A percentile compares a stretch with the other conserved stretches of the same genome.
Conservation (phyloP, 495 filamentous ascomycete genomes). For the Penicillium bovifimosum region DNA sequence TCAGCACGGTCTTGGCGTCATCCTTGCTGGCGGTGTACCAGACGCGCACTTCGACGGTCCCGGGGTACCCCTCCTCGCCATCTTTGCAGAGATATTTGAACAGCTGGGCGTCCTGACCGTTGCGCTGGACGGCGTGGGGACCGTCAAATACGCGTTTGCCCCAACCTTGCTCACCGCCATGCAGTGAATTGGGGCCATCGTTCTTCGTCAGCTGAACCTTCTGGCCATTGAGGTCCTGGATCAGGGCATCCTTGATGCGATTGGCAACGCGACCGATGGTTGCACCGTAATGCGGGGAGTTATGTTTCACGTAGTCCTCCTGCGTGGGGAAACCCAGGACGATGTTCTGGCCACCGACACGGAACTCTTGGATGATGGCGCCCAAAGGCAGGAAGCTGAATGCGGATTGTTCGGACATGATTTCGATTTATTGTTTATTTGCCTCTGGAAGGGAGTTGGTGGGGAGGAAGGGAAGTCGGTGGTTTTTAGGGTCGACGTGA, state of each 20-base stretch:
- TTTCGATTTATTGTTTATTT: background rate
- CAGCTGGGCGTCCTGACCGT: slow-evolving; percentile 69
- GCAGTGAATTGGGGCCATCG: slow-evolving; percentile 71
- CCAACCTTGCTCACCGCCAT: slow-evolving; percentile 81
- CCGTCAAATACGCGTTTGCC: slow-evolving; percentile 79
- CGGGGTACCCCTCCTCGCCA: slow-evolving; percentile 82
- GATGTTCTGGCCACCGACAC: slow-evolving; percentile 71
- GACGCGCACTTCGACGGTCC: slow-evolving; percentile 70
- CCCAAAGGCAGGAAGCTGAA: slow-evolving; percentile 75
- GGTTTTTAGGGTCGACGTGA: slow-evolving; percentile 13
- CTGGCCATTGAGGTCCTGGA: slow-evolving; percentile 67
- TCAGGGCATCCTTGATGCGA: slow-evolving; percentile 66
- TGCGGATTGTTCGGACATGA: slow-evolving; percentile 28
- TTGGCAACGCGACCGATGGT: slow-evolving; percentile 93
- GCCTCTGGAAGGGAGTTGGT: background rate
- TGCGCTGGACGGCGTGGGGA: slow-evolving; percentile 55
- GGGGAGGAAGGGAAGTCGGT: slow-evolving; percentile 3
- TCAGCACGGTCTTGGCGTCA: slow-evolving; percentile 55
- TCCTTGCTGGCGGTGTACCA: slow-evolving; percentile 74
- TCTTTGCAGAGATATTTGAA: slow-evolving; percentile 70
- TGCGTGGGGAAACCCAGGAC: slow-evolving; percentile 76
- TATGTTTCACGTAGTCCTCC: slow-evolving; percentile 64
- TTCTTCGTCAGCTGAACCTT: slow-evolving; percentile 65
- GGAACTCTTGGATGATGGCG: slow-evolving; percentile 82
- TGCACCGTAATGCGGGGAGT: slow-evolving; percentile 78